A percentile compares a stretch with the other conserved stretches of the same genome.
Evolutionary conservation across 495 filamentous ascomycete genomes (phyloP).

Genomic region (Corynascus novoguineensis): DNA sequence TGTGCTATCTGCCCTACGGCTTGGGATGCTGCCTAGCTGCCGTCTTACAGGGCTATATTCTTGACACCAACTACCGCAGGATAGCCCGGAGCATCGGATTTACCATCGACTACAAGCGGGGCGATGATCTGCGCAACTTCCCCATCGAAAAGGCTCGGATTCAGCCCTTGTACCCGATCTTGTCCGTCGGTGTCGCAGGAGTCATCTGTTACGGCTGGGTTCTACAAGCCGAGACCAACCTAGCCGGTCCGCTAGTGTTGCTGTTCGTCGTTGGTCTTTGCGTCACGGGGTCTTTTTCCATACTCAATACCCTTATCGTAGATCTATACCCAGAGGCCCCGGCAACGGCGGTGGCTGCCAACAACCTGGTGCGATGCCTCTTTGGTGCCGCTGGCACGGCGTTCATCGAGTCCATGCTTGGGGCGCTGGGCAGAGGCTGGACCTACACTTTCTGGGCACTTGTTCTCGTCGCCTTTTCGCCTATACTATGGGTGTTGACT

Average conservation of each 20-base stretch:
- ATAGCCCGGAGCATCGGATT: conserved; percentile 45
- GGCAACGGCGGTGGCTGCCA: conserved; percentile 44
- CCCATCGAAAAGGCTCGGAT: conserved; percentile 62
- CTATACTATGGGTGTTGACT: conserved; percentile 35
- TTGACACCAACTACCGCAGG: conserved; percentile 54
- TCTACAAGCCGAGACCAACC: conserved; percentile 39
- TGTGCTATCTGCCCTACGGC: conserved; percentile 58
- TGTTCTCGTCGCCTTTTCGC: conserved; percentile 33
- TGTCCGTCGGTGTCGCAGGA: conserved; percentile 37
- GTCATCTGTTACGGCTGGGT: conserved; percentile 57
- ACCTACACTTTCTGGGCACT: conserved; percentile 43
- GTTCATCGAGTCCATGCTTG: conserved; percentile 40
- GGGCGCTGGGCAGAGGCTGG: conserved; percentile 42
- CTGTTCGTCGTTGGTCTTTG: conserved; percentile 51
- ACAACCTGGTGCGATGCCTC: conserved; percentile 44
- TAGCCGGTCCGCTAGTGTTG: conserved; percentile 50
- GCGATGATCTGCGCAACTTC: conserved; percentile 50
- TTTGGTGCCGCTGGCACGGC: conserved; percentile 42
- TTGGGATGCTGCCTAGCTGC: conserved; percentile 62
- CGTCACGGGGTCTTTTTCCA: conserved; percentile 50
- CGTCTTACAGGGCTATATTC: conserved; percentile 55
- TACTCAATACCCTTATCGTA: conserved; percentile 44
- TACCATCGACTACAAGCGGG: conserved; percentile 45
- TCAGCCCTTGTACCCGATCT: conserved; percentile 46
- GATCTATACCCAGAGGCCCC: conserved; percentile 44